Evolutionary conservation across 2,329 filamentous ascomycete genomes (phyloP), one percentile per base, ranked within the genome.

Genomic region (Epichloe brachyelytri): DNA sequence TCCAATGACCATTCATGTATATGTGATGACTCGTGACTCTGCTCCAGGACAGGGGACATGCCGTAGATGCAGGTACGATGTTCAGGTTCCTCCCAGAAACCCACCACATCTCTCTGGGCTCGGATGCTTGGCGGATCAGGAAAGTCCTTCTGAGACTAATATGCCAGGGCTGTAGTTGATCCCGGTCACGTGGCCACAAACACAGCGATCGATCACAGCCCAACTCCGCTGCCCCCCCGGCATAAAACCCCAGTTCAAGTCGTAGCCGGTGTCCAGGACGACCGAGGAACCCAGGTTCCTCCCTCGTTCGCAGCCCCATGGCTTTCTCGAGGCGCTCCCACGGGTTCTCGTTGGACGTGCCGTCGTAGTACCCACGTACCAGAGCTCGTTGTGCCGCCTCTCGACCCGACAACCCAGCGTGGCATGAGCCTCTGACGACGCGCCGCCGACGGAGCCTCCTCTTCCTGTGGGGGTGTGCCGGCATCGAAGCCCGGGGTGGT

Each of bases 311-410:
- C 45, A 82, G 56, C 0, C 73, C 72, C 22, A 63, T 63, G 6
- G 63, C 57, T 57, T 68, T 66, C 63, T 83, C 80, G 19, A 83
- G 65, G 8, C 61, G 64, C 48, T 73, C 76, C 86, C 86, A 90
- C 0, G 86, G 86, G 62, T 90, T 87, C 62, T 82, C 74, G 58
- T 87, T 79, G 54, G 83, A 86, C 52, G 72, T 75, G 0, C 78
- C 76, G 53, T 86, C 77, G 63, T 88, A 89, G 63, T 86, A 87
- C 37, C 74, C 39, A 75, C 68, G 65, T 83, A 49, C 53, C 53
- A 51, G 14, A 15, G 46, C 38, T 47, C 38, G 10, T 46, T 22
- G 38, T 8, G 47, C 37, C 34, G 41, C 39, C 19, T 43, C 15
- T 49, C 33, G 12, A 34, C 19, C 43, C 34, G 40, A 5, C 30